phyloP scores from a whole-genome alignment of 2,329 filamentous ascomycete genomes.

The Venturia asperata region DNA sequence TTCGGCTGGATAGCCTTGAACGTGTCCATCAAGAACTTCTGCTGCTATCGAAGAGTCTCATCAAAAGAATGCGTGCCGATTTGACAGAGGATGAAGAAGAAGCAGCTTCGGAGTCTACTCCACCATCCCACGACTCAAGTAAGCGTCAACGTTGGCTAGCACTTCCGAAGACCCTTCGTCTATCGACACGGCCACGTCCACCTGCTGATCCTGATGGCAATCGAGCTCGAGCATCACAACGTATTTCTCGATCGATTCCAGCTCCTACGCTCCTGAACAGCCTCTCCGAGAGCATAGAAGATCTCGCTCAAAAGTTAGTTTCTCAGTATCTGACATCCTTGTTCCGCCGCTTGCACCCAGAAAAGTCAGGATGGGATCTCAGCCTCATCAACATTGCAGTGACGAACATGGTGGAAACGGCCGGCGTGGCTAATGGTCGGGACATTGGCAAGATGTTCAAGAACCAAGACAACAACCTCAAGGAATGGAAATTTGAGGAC shows the following conservation, averaged over 20 bases:
- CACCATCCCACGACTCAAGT: not conserved
- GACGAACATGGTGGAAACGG: conserved; percentile 64
- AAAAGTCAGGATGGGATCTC: conserved; percentile 66
- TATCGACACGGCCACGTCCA: conserved; percentile 64
- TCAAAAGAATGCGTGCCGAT: conserved; percentile 73
- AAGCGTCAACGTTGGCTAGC: conserved; percentile 57
- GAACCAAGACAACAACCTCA: conserved; percentile 61
- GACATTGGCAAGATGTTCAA: conserved; percentile 81
- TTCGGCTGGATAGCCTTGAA: conserved; percentile 55
- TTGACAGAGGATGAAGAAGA: conserved; percentile 50
- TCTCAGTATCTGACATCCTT: conserved; percentile 61
- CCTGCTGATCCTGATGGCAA: conserved; percentile 46
- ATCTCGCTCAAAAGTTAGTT: conserved; percentile 61
- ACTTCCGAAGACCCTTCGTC: conserved; percentile 69
- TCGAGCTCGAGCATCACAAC: conserved; percentile 53
- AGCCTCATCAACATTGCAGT: conserved; percentile 81
- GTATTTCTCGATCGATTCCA: conserved; percentile 67
- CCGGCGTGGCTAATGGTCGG: conserved; percentile 47
- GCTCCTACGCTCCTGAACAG: conserved; percentile 69
- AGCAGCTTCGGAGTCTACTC: conserved; percentile 1
- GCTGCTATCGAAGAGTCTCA: conserved; percentile 61
- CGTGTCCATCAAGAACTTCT: conserved; percentile 61
- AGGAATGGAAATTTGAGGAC: conserved; percentile 57
- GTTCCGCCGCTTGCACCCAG: conserved; percentile 66
- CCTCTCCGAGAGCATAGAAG: conserved; percentile 50